Evolutionary conservation across 2,329 filamentous ascomycete genomes (phyloP).

Genomic region (Neonectria punicea): DNA sequence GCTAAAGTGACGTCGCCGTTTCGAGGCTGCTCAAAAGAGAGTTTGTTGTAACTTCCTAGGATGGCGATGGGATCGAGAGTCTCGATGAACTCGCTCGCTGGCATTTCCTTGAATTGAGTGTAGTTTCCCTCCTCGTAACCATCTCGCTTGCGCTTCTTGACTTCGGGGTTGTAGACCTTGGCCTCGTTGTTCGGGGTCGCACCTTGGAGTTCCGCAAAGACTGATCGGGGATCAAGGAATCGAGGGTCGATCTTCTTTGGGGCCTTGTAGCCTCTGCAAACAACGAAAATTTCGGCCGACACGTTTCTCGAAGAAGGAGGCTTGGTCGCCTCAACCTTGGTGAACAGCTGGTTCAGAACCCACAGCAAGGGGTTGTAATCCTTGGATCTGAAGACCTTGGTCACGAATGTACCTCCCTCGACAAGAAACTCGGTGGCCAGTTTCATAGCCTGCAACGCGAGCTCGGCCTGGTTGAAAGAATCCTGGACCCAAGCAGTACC

Average conservation of each 20-base stretch:
- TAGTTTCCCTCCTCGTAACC: constrained; percentile 98
- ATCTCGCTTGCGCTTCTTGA: constrained; percentile 97
- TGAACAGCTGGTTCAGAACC: constrained; percentile 98
- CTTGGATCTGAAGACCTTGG: constrained; percentile 96
- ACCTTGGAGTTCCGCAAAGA: constrained; percentile 91
- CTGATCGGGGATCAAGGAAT: constrained; percentile 87
- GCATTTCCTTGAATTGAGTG: constrained; percentile 88
- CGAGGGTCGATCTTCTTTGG: constrained; percentile 93
- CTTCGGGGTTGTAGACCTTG: constrained; percentile 96
- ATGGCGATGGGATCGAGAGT: constrained; percentile 93
- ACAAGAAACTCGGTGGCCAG: constrained; percentile 92
- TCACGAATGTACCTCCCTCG: constrained; percentile 92
- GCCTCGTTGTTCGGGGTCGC: constrained; percentile 94
- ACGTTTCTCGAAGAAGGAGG: constrained; percentile 96
- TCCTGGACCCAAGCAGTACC: constrained; percentile 98
- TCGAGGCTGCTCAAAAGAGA: constrained; percentile 82
- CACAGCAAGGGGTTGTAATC: constrained; percentile 96
- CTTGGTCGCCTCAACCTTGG: constrained; percentile 96
- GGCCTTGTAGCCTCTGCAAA: constrained; percentile 94
- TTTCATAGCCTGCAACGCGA: constrained; percentile 90
- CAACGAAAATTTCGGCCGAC: constrained; percentile 98
- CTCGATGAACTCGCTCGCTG: constrained; percentile 93
- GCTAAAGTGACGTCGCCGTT: constrained; percentile 88
- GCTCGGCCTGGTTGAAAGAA: constrained; percentile 95
- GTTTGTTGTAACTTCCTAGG: constrained; percentile 83